phyloP scores from a whole-genome alignment of 805 yeast genomes.

The Kregervanrija fluxuum region DNA sequence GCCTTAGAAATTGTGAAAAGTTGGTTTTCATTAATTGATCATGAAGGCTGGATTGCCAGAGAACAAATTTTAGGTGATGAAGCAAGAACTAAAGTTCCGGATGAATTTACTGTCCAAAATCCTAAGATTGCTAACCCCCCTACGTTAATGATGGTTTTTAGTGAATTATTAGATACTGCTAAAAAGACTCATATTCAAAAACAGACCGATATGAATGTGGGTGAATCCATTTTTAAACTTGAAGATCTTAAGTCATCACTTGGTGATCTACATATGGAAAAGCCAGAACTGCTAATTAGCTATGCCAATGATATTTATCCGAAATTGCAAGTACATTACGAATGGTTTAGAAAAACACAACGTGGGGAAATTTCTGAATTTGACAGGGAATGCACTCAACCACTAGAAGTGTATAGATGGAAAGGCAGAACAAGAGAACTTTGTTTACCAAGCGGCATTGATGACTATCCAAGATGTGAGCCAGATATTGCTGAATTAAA shows the following conservation, averaged over 20 bases:
- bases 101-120: slow-evolving; percentile 75
- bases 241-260: slow-evolving; percentile 26
- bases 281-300: slow-evolving; percentile 51
- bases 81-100: slow-evolving; percentile 82
- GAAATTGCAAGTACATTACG: slow-evolving; percentile 64
- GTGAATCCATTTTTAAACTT: slow-evolving; percentile 12
- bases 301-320: slow-evolving; percentile 70
- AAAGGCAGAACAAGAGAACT: slow-evolving; percentile 81
- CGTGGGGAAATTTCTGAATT: slow-evolving; percentile 66
- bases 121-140: slow-evolving; percentile 95
- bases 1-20: slow-evolving; percentile 73
- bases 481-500: slow-evolving; percentile 87
- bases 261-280: slow-evolving; percentile 45
- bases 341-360: slow-evolving; percentile 82
- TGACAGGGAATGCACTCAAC: slow-evolving; percentile 47
- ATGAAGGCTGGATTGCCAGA: slow-evolving; percentile 94
- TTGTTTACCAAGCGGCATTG: slow-evolving; percentile 88
- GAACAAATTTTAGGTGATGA: slow-evolving; percentile 92
- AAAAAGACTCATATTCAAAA: slow-evolving; percentile 4
- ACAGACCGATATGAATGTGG: slow-evolving; percentile 23
- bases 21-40: slow-evolving; percentile 84
- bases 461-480: slow-evolving; percentile 87
- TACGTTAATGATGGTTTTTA: slow-evolving; percentile 71
- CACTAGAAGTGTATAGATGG: slow-evolving; percentile 79
- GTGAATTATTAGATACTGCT: slow-evolving; percentile 40